Conservation (phyloP, 2,329 filamentous ascomycete species). For the Neonectria neomacrospora region DNA sequence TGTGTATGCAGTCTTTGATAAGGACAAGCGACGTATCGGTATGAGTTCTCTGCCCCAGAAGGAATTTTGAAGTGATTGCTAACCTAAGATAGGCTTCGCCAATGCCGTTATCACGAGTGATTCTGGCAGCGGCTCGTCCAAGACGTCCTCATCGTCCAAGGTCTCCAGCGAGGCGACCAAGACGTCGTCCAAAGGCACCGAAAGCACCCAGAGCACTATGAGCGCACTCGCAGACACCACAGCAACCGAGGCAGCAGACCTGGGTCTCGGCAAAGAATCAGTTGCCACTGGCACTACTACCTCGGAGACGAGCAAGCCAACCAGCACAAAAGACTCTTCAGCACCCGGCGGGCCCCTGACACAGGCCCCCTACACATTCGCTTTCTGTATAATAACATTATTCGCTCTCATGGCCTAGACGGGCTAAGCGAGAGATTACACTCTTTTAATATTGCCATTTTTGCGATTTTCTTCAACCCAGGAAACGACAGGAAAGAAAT, state of each 20-base stretch:
- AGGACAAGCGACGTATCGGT: conserved; percentile 74
- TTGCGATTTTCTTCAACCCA: conserved; percentile 22
- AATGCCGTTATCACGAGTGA: conserved; percentile 28
- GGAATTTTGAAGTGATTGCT: conserved; percentile 6
- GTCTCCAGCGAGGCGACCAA: conserved; percentile 26
- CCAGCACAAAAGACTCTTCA: conserved; percentile 40
- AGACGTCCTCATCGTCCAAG: conserved; percentile 19
- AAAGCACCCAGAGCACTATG: conserved; percentile 28
- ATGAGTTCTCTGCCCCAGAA: conserved; percentile 36
- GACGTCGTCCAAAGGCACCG: conserved; percentile 21
- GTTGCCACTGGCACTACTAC: conserved; percentile 38
- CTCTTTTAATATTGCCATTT: conserved; percentile 44
- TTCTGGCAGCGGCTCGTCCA: conserved; percentile 9
- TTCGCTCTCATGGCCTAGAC: conserved; percentile 40
- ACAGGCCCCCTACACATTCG: conserved; percentile 39
- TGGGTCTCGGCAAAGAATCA: conserved; percentile 42
- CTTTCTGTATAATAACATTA: conserved; percentile 44
- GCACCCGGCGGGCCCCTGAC: conserved; percentile 33
- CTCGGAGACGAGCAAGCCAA: conserved; percentile 28
- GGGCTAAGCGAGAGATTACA: conserved; percentile 33
- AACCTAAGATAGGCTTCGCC: conserved; percentile 38
- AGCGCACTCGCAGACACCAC: conserved; percentile 31
- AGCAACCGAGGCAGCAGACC: conserved; percentile 28
- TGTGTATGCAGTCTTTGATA: conserved; percentile 87
- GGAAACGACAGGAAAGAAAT: conserved; percentile 19